phyloP scores from a whole-genome alignment of 2,329 filamentous ascomycete species.

The Aphanoascus verrucosus region DNA sequence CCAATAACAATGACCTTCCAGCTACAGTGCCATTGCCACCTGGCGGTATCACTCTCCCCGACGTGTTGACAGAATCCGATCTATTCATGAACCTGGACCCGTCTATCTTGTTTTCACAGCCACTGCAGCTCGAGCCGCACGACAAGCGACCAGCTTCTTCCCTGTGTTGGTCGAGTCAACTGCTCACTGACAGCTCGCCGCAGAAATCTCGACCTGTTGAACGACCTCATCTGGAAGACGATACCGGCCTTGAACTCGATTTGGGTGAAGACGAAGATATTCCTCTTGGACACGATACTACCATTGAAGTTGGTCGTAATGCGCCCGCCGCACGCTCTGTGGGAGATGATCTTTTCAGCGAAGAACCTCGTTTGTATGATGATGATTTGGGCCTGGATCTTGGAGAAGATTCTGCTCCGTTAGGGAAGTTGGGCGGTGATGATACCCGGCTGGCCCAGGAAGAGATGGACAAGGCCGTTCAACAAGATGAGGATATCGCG shows the following conservation, averaged over 20 bases:
- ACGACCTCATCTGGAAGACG: constrained; percentile 49
- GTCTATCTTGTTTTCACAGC: constrained; percentile 67
- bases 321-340: constrained; percentile 57
- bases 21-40: constrained; percentile 67
- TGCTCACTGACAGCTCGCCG: constrained; percentile 56
- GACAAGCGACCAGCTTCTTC: constrained; percentile 28
- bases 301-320: constrained; percentile 83
- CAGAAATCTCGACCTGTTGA: constrained; percentile 48
- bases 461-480: constrained; percentile 50
- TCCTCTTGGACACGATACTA: constrained; percentile 55
- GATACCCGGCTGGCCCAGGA: constrained; percentile 31
- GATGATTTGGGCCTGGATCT: constrained; percentile 46
- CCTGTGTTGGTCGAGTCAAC: constrained; percentile 60
- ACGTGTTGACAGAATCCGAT: constrained; percentile 87
- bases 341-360: constrained; percentile 43
- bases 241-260: constrained; percentile 63
- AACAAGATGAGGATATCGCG: constrained; percentile 45
- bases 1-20: constrained; percentile 91
- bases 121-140: constrained; percentile 40
- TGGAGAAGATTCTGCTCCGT: constrained; percentile 37
- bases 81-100: constrained; percentile 76
- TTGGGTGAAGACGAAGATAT: constrained; percentile 52
- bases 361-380: constrained; percentile 50
- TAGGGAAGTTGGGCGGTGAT: constrained; percentile 31
- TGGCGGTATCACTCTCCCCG: constrained; percentile 76